Base-by-base conservation (phyloP, 1,284 basidiomycete species). In the Tausonia pullulans region DNA sequence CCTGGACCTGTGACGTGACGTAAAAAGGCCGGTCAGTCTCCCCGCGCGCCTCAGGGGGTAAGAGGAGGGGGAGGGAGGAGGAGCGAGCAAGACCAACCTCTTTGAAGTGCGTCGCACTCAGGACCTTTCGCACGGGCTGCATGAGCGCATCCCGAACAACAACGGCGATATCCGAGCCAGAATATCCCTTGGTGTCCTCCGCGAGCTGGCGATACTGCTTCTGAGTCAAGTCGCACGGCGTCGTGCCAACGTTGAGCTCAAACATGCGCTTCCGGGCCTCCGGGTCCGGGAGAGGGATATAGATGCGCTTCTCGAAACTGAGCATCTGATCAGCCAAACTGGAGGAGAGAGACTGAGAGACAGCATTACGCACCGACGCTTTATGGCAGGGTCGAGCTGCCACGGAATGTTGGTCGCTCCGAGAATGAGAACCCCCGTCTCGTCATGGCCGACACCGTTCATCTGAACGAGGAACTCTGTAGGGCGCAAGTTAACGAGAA, bases 371-470 rank as follows among this genome's bases (percentile, higher is more conserved):
- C 68, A 87, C 86, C 92, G 84, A 74, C 95, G 87, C 78, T 98
- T 98, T 79, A 98, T 98, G 60, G 95, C 95, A 68, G 91, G 88
- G 76, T 98, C 96, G 56, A 98, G 81, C 72, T 94, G 89, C 91
- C 93, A 96, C 3, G 93, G 91, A 63, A 98, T 97, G 73, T 98
- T 98, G 10, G 96, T 98, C 8, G 95, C 95, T 57, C 94, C 95
- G n/a, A 98, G 82, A 5, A 98, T 93, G n/a, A 98, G 82, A 0
- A 98, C 91, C 10, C 96, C 96, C 0, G 88, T 90, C 74, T 96
- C 93, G 70, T 98, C 95, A 73, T 98, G 92, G 0, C 96, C 95
- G 2, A 98, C 96, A 62, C 95, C 95, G 70, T 98, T 94, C 90
- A 98, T 98, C 76, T 97, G 91, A 4, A 77, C 70, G 41, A 69